Conservation (phyloP, 75 land plant genomes). For the Pseudotsuga menziesii region DNA sequence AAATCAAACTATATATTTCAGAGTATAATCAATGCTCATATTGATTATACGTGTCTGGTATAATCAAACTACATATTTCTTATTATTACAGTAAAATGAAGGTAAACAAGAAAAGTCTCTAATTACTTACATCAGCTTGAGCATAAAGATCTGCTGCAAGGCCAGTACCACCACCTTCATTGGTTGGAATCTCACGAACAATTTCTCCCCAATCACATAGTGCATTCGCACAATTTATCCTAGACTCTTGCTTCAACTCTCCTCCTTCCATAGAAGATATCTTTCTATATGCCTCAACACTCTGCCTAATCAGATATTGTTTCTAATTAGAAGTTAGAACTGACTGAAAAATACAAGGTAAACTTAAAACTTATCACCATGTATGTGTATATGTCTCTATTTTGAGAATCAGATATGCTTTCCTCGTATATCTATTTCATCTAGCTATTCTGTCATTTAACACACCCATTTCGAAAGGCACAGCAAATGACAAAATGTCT, state of each 20-base stretch:
- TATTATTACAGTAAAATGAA: not conserved
- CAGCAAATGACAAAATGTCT: not conserved
- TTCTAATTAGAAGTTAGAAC: not conserved
- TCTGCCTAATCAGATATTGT: slow-evolving; percentile 22
- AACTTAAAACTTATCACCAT: not conserved
- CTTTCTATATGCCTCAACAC: slow-evolving; percentile 37
- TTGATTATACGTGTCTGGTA: too few species aligned
- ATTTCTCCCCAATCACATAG: slow-evolving; percentile 44
- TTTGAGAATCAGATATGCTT: not conserved
- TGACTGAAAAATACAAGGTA: not conserved
- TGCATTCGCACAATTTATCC: slow-evolving; percentile 31
- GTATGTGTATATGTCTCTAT: not conserved
- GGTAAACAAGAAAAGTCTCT: not conserved
- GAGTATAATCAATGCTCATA: too few species aligned
- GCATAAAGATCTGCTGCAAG: slow-evolving; percentile 23
- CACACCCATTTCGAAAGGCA: not conserved
- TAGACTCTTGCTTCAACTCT: slow-evolving; percentile 38
- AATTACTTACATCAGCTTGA: slow-evolving; percentile 25
- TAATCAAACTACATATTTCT: too few species aligned
- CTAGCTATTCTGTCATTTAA: not conserved
- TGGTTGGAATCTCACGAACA: slow-evolving; percentile 19
- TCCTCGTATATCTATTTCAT: not conserved
- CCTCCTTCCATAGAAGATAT: slow-evolving; percentile 16
- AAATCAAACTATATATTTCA: too few species aligned
- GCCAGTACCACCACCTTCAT: slow-evolving; percentile 28